These are phyloP conservation scores for Hypoxylon sp. DNA, from an alignment of 2,329 filamentous ascomycete species.

Conservation along the genomic window DNA sequence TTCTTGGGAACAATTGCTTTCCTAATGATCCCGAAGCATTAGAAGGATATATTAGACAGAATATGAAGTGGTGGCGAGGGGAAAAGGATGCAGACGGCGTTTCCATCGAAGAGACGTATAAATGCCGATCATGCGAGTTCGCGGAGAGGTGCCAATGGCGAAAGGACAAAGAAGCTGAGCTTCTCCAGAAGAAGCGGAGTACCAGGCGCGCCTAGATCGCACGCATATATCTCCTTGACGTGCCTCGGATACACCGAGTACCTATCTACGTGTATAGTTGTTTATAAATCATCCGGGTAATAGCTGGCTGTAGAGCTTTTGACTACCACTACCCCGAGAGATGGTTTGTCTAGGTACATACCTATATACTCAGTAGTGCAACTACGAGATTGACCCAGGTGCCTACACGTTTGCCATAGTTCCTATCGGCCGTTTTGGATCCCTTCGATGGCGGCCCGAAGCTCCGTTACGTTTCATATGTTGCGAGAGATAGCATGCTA, in stretches of 20 bases:
- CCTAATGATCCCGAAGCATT: slow-evolving; percentile 74
- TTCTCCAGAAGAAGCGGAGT: slow-evolving; percentile 41
- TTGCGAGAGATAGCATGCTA: not conserved
- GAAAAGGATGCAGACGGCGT: slow-evolving; percentile 80
- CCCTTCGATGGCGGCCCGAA: not conserved
- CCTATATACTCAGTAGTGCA: not conserved
- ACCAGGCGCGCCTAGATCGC: not conserved
- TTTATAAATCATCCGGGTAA: too few relatives aligned
- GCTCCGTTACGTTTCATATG: not conserved
- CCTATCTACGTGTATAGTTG: not conserved
- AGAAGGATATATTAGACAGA: slow-evolving; percentile 73
- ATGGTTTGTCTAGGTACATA: too few relatives aligned
- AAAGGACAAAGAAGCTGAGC: slow-evolving; percentile 73
- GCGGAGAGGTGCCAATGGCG: slow-evolving; percentile 83
- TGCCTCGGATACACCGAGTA: not conserved
- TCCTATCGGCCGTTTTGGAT: not conserved
- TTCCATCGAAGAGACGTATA: slow-evolving; percentile 85
- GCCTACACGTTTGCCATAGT: not conserved
- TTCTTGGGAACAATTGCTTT: slow-evolving; percentile 70
- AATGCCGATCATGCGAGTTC: slow-evolving; percentile 89
- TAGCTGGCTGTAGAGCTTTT: not conserved
- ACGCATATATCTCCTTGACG: too few relatives aligned
- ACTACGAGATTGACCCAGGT: not conserved
- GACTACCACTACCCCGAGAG: not conserved
- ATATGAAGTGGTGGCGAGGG: slow-evolving; percentile 91